These are phyloP conservation scores for Lactarius pseudohatsudake DNA, from an alignment of 768 basidiomycete genomes.

Conservation along the genomic window DNA sequence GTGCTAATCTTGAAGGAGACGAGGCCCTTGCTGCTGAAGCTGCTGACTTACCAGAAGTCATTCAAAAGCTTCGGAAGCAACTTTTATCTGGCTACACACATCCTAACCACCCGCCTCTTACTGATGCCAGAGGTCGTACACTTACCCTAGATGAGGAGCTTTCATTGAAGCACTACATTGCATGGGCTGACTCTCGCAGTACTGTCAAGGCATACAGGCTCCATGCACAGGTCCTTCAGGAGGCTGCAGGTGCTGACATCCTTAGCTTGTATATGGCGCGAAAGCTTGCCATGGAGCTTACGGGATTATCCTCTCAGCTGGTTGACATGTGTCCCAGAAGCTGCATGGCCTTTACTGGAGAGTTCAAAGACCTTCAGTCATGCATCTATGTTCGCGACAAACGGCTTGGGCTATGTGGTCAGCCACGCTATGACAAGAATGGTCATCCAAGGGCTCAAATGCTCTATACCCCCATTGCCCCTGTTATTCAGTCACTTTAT, in stretches of 20 bases:
- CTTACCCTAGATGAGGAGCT: not conserved
- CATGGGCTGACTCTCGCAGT: too few relatives aligned
- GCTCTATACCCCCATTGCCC: too few relatives aligned
- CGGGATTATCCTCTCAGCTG: not conserved
- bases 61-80: not conserved
- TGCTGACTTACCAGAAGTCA: not conserved
- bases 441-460: too few relatives aligned
- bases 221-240: not conserved
- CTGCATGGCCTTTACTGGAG: not conserved
- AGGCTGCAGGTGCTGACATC: not conserved
- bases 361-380: not conserved
- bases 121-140: not conserved
- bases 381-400: not conserved
- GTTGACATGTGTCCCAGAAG: constrained; percentile 9
- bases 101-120: not conserved
- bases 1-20: not conserved
- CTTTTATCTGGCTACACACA: not conserved
- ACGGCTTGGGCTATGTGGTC: too few relatives aligned
- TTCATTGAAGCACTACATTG: not conserved
- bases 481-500: too few relatives aligned
- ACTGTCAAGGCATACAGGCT: not conserved
- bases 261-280: not conserved
- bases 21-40: not conserved
- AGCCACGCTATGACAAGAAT: too few relatives aligned
- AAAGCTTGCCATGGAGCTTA: not conserved